Evolutionary conservation across 768 basidiomycete species (phyloP).

Genomic region (Tricholoma furcatifolium): DNA sequence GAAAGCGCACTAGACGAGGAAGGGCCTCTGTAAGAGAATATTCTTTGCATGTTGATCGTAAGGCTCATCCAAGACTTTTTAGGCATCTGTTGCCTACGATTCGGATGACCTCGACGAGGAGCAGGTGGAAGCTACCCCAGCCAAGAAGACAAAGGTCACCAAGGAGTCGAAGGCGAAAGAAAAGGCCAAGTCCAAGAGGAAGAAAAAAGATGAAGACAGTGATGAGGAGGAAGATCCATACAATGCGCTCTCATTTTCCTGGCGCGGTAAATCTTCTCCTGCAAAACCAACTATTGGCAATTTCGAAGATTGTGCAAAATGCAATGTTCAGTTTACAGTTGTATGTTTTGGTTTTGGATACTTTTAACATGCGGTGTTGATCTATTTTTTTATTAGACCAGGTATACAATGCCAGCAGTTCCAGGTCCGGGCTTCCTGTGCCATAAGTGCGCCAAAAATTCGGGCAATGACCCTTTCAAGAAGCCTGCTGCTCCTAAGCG

Average conservation of each 20-base stretch:
- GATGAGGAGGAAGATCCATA: constrained; percentile 68
- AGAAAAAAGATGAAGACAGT: constrained; percentile 34
- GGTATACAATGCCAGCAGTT: constrained; percentile 77
- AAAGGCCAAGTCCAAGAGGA: constrained; percentile 40
- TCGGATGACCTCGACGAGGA: constrained; percentile 78
- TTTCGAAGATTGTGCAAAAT: constrained; percentile 79
- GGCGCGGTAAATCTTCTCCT: constrained; percentile 29
- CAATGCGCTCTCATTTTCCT: constrained; percentile 56
- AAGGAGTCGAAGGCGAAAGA: constrained; percentile 43
- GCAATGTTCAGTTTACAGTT: constrained; percentile 83
- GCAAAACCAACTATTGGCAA: constrained; percentile 71
- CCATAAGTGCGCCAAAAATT: constrained; percentile 75
- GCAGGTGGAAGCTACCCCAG: constrained; percentile 35
- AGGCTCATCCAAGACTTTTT: background rate
- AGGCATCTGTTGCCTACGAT: constrained; percentile 46
- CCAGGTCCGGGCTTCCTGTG: constrained; percentile 80
- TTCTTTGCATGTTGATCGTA: background rate
- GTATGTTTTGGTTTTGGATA: constrained; percentile 45
- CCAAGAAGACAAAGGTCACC: constrained; percentile 56
- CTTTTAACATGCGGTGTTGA: background rate
- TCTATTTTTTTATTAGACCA: constrained; percentile 52
- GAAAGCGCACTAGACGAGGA: constrained; percentile 10
- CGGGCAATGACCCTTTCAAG: constrained; percentile 85
- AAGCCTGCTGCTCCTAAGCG: constrained; percentile 62
- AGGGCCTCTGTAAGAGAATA: constrained; percentile 8